Conservation (phyloP, 345 rosid species). For the Melastoma malabathricum region DNA sequence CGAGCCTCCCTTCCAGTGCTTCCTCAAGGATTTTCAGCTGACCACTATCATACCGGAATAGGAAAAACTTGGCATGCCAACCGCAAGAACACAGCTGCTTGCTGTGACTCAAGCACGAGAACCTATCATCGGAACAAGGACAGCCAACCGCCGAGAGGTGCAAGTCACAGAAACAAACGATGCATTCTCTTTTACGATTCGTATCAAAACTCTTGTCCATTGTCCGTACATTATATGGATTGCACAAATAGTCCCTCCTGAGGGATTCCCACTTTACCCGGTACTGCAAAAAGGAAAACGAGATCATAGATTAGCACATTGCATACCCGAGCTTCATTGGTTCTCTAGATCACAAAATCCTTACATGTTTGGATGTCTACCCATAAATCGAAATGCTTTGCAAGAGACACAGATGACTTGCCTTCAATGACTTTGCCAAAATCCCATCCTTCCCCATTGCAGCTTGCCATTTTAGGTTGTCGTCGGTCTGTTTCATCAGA, state of each 20-base stretch:
- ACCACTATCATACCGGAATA: conserved; percentile 30
- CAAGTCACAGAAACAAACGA: conserved; percentile 43
- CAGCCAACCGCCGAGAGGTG: conserved; percentile 56
- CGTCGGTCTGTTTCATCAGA: conserved; percentile 22
- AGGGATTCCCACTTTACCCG: conserved; percentile 33
- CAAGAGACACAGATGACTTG: conserved; percentile 7
- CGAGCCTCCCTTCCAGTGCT: conserved; percentile 44
- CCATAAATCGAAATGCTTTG: background rate
- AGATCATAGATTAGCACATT: too few relatives aligned
- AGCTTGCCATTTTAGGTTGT: conserved; percentile 32
- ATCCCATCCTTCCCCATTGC: conserved; percentile 42
- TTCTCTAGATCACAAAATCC: too few relatives aligned
- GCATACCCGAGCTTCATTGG: too few relatives aligned
- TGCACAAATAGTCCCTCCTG: conserved; percentile 36
- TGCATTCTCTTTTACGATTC: conserved; percentile 38
- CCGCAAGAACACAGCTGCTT: conserved; percentile 58
- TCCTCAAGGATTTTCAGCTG: conserved; percentile 48
- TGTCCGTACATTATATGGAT: conserved; percentile 19
- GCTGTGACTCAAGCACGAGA: conserved; percentile 44
- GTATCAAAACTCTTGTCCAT: conserved; percentile 34
- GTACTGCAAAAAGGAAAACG: conserved; percentile 18
- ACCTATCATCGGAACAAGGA: conserved; percentile 36
- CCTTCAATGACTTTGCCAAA: conserved; percentile 47
- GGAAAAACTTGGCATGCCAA: conserved; percentile 34
- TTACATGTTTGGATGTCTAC: background rate